These are phyloP conservation scores for Pestalotiopsis sp. DNA, from an alignment of 2,329 filamentous ascomycete species.

Conservation along the genomic window DNA sequence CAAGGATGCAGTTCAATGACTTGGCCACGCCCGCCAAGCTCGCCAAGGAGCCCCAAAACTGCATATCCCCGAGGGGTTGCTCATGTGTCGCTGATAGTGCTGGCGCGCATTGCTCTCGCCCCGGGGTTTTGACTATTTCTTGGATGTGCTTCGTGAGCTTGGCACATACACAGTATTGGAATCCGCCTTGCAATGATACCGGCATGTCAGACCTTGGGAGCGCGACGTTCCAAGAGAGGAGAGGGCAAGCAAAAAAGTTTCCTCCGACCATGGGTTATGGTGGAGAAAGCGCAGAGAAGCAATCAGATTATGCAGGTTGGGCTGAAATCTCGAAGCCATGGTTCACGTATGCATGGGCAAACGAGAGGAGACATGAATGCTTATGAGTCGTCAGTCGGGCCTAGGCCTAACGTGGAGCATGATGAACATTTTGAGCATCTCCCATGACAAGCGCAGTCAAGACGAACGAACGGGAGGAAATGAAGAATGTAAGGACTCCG, in stretches of 20 bases:
- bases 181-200: neutral
- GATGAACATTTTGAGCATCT: neutral
- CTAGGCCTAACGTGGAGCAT: conserved; percentile 9
- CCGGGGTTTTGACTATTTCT: conserved; percentile 9
- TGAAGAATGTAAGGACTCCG: neutral
- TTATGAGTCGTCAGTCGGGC: neutral
- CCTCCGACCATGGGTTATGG: neutral
- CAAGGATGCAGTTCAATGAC: conserved; percentile 17
- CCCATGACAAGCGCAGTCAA: neutral
- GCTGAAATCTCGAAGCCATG: conserved; percentile 1
- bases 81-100: neutral
- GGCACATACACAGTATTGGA: neutral
- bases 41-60: conserved; percentile 10
- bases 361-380: neutral
- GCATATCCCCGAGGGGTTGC: conserved; percentile 1
- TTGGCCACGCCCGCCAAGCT: conserved; percentile 17
- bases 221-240: too few relatives aligned
- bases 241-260: neutral
- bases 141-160: neutral
- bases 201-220: too few relatives aligned
- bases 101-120: neutral
- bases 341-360: neutral
- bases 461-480: neutral
- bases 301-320: neutral
- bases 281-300: neutral